phyloP scores from a whole-genome alignment of 768 basidiomycete species.

The Tricholoma bakamatsutake region DNA sequence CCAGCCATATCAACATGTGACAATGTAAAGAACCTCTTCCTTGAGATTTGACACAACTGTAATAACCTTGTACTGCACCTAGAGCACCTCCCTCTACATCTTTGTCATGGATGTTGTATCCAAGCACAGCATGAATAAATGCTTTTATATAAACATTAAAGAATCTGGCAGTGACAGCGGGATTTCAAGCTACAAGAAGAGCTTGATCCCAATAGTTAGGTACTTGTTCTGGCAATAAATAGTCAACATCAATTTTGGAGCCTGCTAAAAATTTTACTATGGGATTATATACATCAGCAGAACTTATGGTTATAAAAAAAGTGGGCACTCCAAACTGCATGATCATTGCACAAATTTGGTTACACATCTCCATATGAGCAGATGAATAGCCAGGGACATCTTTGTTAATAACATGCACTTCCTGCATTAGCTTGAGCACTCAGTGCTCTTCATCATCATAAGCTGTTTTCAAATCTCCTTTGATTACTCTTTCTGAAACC shows the following conservation, averaged over 20 bases:
- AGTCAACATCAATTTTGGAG: constrained; percentile 29
- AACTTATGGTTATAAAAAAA: too few species aligned
- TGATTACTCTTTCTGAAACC: background rate
- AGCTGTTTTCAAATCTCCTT: background rate
- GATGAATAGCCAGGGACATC: constrained; percentile 20
- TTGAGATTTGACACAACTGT: too few species aligned
- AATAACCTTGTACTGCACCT: constrained; percentile 25
- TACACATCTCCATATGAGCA: background rate
- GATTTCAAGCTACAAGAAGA: background rate
- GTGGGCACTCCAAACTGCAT: constrained; percentile 6
- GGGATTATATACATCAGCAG: constrained; percentile 16
- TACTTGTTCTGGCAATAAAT: background rate
- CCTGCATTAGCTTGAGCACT: constrained; percentile 11
- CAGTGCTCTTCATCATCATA: background rate
- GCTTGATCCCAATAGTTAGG: too few species aligned
- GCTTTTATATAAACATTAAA: constrained; percentile 35
- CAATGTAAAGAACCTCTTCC: too few species aligned
- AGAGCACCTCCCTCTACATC: constrained; percentile 23
- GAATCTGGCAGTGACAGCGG: constrained; percentile 25
- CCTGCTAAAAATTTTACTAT: constrained; percentile 35
- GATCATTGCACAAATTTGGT: constrained; percentile 24
- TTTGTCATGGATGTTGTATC: constrained; percentile 11
- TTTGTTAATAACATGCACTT: constrained; percentile 12
- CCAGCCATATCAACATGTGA: too few species aligned
- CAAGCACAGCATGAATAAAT: constrained; percentile 25